Evolutionary conservation across 2,329 filamentous ascomycete species (phyloP).

Genomic region (Ophiobolus disseminans): DNA sequence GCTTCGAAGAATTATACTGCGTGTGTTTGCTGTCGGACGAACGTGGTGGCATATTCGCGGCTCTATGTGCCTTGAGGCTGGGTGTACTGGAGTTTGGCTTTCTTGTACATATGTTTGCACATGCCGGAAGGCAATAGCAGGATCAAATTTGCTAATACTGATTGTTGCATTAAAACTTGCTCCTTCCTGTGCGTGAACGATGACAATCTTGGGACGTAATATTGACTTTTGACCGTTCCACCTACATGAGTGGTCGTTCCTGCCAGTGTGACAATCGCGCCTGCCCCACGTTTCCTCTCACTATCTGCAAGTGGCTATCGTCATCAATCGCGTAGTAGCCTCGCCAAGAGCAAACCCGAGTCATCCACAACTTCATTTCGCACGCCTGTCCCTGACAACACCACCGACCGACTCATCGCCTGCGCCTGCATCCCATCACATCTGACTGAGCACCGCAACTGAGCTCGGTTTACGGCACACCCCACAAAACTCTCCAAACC

Average conservation of each 20-base stretch:
- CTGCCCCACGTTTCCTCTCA: slow-evolving; percentile 20
- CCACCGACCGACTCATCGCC: slow-evolving; percentile 19
- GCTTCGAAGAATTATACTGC: slow-evolving; percentile 98
- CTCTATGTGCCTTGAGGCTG: slow-evolving; percentile 85
- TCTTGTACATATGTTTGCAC: neutral
- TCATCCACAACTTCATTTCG: slow-evolving; percentile 16
- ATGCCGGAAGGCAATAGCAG: neutral
- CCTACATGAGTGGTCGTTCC: too few species aligned
- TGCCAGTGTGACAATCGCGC: neutral
- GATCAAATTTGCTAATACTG: neutral
- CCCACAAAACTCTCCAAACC: slow-evolving; percentile 43
- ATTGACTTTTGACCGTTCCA: too few species aligned
- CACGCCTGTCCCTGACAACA: slow-evolving; percentile 13
- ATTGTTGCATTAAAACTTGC: too few species aligned
- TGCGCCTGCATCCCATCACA: slow-evolving; percentile 25
- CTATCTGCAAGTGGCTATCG: slow-evolving; percentile 17
- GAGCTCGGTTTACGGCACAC: slow-evolving; percentile 63
- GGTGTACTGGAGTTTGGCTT: neutral
- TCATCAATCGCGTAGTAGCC: slow-evolving; percentile 15
- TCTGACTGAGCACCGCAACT: slow-evolving; percentile 48
- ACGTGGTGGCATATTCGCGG: slow-evolving; percentile 87
- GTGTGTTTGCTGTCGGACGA: slow-evolving; percentile 90
- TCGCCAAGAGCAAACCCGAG: slow-evolving; percentile 17
- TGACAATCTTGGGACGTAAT: too few species aligned
- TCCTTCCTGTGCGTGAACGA: too few species aligned